These are phyloP conservation scores for Nannochloris sp. DNA, from an alignment of 139 green algal genomes.

Conservation along the genomic window DNA sequence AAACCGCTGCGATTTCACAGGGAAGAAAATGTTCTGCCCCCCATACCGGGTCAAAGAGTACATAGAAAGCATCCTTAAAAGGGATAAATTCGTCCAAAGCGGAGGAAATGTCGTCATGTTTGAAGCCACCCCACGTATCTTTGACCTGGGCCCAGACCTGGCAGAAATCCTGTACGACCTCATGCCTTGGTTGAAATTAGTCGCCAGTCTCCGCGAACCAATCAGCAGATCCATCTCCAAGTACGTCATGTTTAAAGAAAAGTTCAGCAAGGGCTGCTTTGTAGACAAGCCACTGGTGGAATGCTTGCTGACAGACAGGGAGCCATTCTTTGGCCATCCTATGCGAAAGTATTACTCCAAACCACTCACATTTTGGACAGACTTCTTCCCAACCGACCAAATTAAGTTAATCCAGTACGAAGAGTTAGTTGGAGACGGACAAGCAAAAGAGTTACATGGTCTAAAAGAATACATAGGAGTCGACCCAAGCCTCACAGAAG, in stretches of 20 bases:
- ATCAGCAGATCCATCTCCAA: slow-evolving; percentile 7
- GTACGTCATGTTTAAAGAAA: slow-evolving; percentile 13
- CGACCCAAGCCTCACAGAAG: not conserved
- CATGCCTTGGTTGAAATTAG: slow-evolving; percentile 21
- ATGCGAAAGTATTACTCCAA: slow-evolving; percentile 12
- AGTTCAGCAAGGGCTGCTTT: slow-evolving; percentile 7
- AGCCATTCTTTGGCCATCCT: not conserved
- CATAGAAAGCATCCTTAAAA: slow-evolving; percentile 16
- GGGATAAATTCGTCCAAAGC: slow-evolving; percentile 9
- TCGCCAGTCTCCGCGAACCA: slow-evolving; percentile 15
- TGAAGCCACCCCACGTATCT: slow-evolving; percentile 6
- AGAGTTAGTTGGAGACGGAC: not conserved
- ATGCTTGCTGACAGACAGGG: not conserved
- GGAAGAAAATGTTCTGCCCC: not conserved
- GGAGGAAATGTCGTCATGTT: slow-evolving; percentile 5
- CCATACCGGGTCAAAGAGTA: not conserved
- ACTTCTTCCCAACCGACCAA: slow-evolving; percentile 10
- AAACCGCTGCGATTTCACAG: slow-evolving; percentile 13
- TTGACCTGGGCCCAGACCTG: not conserved
- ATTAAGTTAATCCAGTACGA: slow-evolving; percentile 15
- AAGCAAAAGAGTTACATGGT: not conserved
- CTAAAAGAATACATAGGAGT: slow-evolving; percentile 7
- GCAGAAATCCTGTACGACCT: slow-evolving; percentile 4
- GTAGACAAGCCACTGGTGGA: not conserved
- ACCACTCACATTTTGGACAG: slow-evolving; percentile 7